Base-by-base conservation (phyloP, 306 rosid species). In the Acacia confusa region DNA sequence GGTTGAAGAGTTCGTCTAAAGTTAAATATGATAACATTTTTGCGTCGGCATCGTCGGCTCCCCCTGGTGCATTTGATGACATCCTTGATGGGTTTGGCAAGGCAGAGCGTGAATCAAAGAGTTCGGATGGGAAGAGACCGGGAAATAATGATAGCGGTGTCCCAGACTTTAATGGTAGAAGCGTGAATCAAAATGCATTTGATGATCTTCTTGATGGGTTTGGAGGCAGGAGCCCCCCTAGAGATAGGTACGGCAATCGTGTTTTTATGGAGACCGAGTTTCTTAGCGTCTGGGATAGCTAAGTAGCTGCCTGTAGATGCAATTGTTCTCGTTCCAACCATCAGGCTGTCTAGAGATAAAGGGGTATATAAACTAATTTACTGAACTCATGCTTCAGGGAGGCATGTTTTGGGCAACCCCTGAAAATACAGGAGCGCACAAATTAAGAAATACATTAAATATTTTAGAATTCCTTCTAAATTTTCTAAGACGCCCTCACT, bases 51-150 rank as follows among this genome's bases (percentile, higher is more conserved):
- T 55, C 90, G 25, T 84, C 94, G 24, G 84, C 83, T 9, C 82
- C 88, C 83, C 9, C 82, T 87, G 22, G 87, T 14, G 97, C 91
- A 30, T 88, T 96, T 64, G 97, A 93, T 79, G 98, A 92, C 80
- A 92, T 96, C 76, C 91, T 92, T 1, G 98, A 89, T 20, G 97
- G 98, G 15, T 91, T 96, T 84, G 92, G 94, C 12, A 95, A 85
- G 89, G 80, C 82, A 15, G 89, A 82, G 84, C 85, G 82, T 17
- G 75, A 85, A 32, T 66, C 92, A 38, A 95, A 89, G 88, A 82
- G 84, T 73, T 84, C 85, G 27, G 83, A 77, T 32, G 81, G 79
- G 34, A 88, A 79, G 79, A 75, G 84, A 85, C 60, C 82, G 67
- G 93, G 83, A 79, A 90, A 84, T 79, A 79, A 86, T 48, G 92